Conservation (phyloP, 202 grass and related monocot genomes). For the Carex sylvatica region DNA sequence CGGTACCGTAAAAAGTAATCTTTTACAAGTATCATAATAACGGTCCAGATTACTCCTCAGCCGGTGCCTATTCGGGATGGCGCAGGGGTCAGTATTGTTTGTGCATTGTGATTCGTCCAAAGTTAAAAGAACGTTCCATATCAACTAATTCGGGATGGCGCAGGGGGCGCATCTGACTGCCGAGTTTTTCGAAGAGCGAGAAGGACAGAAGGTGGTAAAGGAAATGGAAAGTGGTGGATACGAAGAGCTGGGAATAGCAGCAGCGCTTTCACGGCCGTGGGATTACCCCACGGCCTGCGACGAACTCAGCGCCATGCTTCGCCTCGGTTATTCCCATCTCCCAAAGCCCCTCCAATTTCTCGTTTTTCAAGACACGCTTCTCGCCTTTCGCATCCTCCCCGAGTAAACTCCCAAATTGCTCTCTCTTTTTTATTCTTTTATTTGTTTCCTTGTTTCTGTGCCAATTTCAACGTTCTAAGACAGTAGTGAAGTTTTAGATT, state of each 20-base stretch:
- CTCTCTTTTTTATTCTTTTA: background rate
- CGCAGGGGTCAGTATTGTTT: too few species aligned
- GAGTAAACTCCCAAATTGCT: constrained; percentile 32
- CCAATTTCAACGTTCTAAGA: background rate
- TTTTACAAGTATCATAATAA: too few species aligned
- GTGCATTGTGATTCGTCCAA: too few species aligned
- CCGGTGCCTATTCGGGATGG: too few species aligned
- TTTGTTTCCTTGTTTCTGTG: background rate
- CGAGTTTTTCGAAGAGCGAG: too few species aligned
- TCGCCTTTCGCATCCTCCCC: constrained; percentile 70
- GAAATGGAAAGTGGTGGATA: constrained; percentile 48
- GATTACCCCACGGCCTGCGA: constrained; percentile 77
- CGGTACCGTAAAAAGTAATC: too few species aligned
- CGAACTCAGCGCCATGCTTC: constrained; percentile 62
- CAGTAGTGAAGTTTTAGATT: too few species aligned
- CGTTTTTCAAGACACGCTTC: constrained; percentile 47
- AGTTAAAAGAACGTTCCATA: too few species aligned
- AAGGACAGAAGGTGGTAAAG: constrained; percentile 4
- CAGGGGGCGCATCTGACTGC: too few species aligned
- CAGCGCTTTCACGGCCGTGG: constrained; percentile 47
- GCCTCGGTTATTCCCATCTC: constrained; percentile 47
- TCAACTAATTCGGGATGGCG: too few species aligned
- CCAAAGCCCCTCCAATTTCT: constrained; percentile 59
- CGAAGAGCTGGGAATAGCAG: constrained; percentile 44
- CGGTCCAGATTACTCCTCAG: too few species aligned